phyloP scores from a whole-genome alignment of 306 rosid species.

The Hylodesmum podocarpum region DNA sequence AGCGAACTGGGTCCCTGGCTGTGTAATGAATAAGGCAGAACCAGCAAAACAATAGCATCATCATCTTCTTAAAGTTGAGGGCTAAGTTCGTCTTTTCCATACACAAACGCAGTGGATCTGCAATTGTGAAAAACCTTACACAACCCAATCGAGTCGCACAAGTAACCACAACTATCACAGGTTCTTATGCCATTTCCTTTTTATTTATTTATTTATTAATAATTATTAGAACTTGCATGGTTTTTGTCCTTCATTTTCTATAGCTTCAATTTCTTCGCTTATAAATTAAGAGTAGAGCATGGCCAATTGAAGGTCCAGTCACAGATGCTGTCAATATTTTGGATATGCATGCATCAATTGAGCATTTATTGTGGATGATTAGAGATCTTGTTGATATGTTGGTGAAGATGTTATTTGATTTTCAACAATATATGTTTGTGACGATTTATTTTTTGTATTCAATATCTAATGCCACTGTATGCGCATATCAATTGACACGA shows the following conservation, averaged over 20 bases:
- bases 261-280: neutral
- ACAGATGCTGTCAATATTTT: neutral
- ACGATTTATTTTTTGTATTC: too few relatives aligned
- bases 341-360: neutral
- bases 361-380: neutral
- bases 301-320: neutral
- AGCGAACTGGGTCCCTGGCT: neutral
- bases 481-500: too few relatives aligned
- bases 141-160: neutral
- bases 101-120: slow-evolving; percentile 20
- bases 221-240: neutral
- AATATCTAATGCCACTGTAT: too few relatives aligned
- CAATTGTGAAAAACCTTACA: slow-evolving; percentile 14
- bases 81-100: neutral
- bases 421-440: neutral
- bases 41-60: neutral
- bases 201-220: neutral
- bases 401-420: neutral
- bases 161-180: slow-evolving; percentile 16
- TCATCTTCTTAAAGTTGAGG: neutral
- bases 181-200: neutral
- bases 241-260: neutral
- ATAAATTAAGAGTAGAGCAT: neutral
- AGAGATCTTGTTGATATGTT: neutral
- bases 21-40: neutral